phyloP scores from a whole-genome alignment of 257 asterid genomes.

The Solanum infundibuliforme region DNA sequence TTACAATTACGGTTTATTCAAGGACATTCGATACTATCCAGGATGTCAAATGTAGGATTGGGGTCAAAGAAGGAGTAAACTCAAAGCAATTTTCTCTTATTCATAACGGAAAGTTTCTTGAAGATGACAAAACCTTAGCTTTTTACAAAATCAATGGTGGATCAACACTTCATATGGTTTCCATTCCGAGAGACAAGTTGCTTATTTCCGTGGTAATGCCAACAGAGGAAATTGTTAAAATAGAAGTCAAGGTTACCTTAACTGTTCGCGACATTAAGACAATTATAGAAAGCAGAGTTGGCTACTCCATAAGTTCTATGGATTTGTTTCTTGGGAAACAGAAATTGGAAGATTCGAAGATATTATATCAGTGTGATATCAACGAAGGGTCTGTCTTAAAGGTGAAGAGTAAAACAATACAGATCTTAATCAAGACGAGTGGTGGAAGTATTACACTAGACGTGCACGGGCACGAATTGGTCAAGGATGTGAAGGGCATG shows the following conservation, averaged over 20 bases:
- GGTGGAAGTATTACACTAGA: neutral
- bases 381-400: neutral
- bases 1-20: neutral
- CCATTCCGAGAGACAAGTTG: neutral
- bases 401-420: neutral
- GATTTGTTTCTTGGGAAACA: neutral
- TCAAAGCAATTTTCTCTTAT: neutral
- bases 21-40: constrained; percentile 5
- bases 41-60: constrained; percentile 7
- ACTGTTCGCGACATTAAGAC: constrained; percentile 1
- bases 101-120: constrained; percentile 9
- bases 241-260: neutral
- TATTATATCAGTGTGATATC: neutral
- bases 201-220: constrained; percentile 3
- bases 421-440: neutral
- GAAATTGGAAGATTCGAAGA: neutral
- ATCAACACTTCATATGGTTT: constrained; percentile 11
- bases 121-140: constrained; percentile 5
- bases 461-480: neutral
- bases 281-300: constrained; percentile 10
- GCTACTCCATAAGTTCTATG: neutral
- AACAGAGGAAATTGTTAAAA: neutral
- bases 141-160: neutral
- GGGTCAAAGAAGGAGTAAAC: neutral
- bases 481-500: neutral